Percentiles rank a stretch among this genome's conserved stretches.
These are phyloP conservation scores for Eragrostis tef DNA, from an alignment of 202 grass and related monocot genomes.

Conservation along the genomic window DNA sequence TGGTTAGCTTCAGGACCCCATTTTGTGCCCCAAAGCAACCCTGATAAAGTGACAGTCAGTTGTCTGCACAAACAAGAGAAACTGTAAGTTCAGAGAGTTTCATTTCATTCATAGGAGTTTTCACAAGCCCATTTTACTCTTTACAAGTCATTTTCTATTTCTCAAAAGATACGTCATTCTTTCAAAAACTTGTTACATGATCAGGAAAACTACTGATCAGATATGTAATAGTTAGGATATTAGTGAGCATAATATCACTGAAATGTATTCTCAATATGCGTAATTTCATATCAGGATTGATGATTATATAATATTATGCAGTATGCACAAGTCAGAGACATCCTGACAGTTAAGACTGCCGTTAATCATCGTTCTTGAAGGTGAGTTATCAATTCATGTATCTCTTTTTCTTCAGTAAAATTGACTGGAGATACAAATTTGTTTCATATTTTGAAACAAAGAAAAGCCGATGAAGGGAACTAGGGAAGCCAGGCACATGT, in stretches of 20 bases:
- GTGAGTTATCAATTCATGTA: background rate
- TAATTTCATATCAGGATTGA: background rate
- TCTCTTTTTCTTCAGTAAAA: conserved; percentile 20
- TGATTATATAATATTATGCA: background rate
- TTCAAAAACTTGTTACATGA: background rate
- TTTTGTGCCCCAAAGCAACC: conserved; percentile 19
- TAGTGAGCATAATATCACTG: background rate
- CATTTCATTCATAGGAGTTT: conserved; percentile 1
- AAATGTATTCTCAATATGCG: background rate
- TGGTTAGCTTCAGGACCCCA: conserved; percentile 28
- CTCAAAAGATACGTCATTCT: background rate
- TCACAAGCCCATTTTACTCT: background rate
- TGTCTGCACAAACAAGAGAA: conserved; percentile 39
- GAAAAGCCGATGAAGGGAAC: background rate
- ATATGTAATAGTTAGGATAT: background rate
- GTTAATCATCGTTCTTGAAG: background rate
- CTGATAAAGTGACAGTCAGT: conserved; percentile 2
- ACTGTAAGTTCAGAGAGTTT: conserved; percentile 39
- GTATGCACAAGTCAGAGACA: background rate
- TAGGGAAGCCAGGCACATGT: background rate
- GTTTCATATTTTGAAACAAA: background rate
- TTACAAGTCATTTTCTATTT: background rate
- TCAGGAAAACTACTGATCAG: background rate
- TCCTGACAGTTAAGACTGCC: background rate
- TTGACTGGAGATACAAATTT: background rate